A percentile compares a stretch with the other conserved stretches of the same genome.
Conservation (phyloP, 306 rosid genomes). For the Amphicarpaea edgeworthii region DNA sequence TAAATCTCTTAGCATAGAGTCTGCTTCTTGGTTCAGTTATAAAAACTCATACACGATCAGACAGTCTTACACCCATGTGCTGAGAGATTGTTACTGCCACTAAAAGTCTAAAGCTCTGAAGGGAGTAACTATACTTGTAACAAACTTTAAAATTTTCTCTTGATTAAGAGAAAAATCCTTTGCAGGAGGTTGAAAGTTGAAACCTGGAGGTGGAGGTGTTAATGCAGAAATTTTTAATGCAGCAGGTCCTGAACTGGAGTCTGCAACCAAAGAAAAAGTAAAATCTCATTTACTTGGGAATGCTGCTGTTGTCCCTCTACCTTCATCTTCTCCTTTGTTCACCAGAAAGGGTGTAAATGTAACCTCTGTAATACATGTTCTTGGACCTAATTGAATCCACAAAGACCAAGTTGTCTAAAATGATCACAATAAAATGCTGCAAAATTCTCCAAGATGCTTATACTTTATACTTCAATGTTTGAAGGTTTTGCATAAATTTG, state of each 20-base stretch:
- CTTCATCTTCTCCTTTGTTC: constrained; percentile 83
- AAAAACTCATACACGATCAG: too few species aligned
- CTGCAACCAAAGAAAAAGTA: constrained; percentile 79
- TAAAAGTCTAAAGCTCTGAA: too few species aligned
- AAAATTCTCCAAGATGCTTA: constrained; percentile 77
- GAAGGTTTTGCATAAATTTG: constrained; percentile 74
- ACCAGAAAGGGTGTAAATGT: constrained; percentile 80
- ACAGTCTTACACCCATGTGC: too few species aligned
- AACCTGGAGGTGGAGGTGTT: constrained; percentile 94
- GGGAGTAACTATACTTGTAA: too few species aligned
- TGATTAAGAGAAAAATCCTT: constrained; percentile 40
- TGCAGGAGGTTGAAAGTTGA: constrained; percentile 89
- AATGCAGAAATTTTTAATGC: constrained; percentile 91
- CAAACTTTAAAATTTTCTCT: constrained; percentile 29
- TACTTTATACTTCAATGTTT: constrained; percentile 73
- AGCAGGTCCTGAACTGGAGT: constrained; percentile 79
- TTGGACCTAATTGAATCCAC: constrained; percentile 97
- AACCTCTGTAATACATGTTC: constrained; percentile 92
- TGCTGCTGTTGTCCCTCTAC: constrained; percentile 68
- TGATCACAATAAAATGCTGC: constrained; percentile 77
- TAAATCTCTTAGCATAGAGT: too few species aligned
- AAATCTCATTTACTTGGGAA: constrained; percentile 78
- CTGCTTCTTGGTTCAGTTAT: too few species aligned
- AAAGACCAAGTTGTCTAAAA: constrained; percentile 83
- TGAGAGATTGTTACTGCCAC: too few species aligned